Base-by-base conservation (phyloP, 208 protist species). In the Crithidia brevicula region DNA sequence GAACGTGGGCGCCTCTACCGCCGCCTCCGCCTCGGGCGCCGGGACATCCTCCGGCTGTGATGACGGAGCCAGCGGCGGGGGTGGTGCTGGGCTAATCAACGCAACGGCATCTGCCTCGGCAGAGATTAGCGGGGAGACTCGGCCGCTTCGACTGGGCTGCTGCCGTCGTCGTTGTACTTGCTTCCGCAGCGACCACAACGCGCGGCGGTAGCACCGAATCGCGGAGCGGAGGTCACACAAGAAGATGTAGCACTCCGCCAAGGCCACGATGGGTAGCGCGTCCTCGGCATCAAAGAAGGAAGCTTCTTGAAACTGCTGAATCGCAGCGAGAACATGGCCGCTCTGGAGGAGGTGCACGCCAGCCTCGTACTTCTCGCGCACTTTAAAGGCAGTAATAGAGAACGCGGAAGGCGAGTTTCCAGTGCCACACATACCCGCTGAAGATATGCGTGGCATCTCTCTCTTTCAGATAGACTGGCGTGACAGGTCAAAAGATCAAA, bases 191-290 rank as follows among this genome's bases (percentile, higher is more conserved):
- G 89, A 67, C 88, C 86, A 94, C 49, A 96, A 49, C 25, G 87
- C 85, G 11, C 87, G 83, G 0, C 89, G 83, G 57, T 96, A 96
- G 46, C 86, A 84, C 13, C 85, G 84, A 30, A 96, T 74, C 10
- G 91, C 91, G 15, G 85, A 89, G 49, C 86, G 87, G 42, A 96
- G 73, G 66, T 96, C 91, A 76, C 82, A 93, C 3, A 94, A 64
- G 2, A 82, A 85, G 38, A 94, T 64, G 72, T 92, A 93, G 53
- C 87, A 93, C 78, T 96, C 88, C 6, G 88, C 91, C 4, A 85
- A 56, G 3, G 91, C 86, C 27, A 90, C 83, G 46, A 92, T 72
- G 3, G 91, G 87, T 28, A 84, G 82, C 43, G 86, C 79, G 54
- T 91, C 84, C 15, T 93, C 67, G 11, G 78, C 77, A 22, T 86